Evolutionary conservation across 116 monocot species (phyloP).

Genomic region (Thalassia testudinum): DNA sequence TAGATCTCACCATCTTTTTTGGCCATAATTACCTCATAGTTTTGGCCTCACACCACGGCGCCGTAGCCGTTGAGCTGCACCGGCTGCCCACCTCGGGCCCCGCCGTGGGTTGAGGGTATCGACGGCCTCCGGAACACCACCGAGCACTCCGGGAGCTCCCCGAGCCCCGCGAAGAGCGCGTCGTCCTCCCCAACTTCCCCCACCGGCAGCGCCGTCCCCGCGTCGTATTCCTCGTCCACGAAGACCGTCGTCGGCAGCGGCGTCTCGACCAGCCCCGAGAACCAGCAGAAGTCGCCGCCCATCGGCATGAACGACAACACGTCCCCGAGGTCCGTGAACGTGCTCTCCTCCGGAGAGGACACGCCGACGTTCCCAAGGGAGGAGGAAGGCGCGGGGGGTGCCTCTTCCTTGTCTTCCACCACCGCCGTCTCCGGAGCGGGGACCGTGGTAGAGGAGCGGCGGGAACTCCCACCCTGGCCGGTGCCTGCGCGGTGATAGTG

Average conservation of each 20-base stretch:
- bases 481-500: not conserved
- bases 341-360: slow-evolving; percentile 3
- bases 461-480: no score
- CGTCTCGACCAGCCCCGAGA: slow-evolving; percentile 5
- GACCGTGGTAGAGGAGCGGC: not conserved
- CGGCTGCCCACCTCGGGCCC: slow-evolving; percentile 6
- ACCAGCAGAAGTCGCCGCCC: slow-evolving; percentile 6
- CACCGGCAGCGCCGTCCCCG: not conserved
- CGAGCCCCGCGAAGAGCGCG: slow-evolving; percentile 31
- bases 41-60: no score
- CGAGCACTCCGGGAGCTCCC: slow-evolving; percentile 36
- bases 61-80: not conserved
- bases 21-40: no score
- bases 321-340: slow-evolving; percentile 5
- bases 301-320: slow-evolving; percentile 5
- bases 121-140: slow-evolving; percentile 14
- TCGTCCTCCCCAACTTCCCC: slow-evolving; percentile 14
- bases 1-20: no score
- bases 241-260: not conserved
- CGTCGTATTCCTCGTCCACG: not conserved
- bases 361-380: slow-evolving; percentile 1
- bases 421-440: not conserved
- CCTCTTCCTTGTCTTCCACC: not conserved
- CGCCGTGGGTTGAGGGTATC: no score
- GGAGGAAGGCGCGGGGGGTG: not conserved